Conservation (phyloP, 2,329 filamentous ascomycete genomes). For the Bisporella sp. region DNA sequence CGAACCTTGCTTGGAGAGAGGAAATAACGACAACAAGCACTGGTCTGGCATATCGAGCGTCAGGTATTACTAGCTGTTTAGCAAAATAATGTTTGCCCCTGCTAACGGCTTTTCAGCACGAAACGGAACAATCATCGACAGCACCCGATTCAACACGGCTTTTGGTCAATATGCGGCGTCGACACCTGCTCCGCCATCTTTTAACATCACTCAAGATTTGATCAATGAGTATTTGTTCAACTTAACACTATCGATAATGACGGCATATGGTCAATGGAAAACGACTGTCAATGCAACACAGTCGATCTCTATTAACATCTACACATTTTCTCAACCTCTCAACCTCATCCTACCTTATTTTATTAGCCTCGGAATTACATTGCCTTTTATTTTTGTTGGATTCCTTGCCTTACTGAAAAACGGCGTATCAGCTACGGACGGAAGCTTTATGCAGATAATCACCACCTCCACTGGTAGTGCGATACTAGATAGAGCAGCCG, state of each 20-base stretch:
- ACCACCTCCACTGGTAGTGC: constrained; percentile 14
- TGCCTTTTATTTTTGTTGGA: constrained; percentile 15
- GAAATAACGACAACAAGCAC: too few relatives aligned
- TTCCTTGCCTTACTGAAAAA: constrained; percentile 10
- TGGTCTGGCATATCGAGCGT: too few relatives aligned
- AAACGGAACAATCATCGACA: constrained; percentile 10
- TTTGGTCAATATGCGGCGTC: constrained; percentile 5
- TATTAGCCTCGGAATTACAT: constrained; percentile 5
- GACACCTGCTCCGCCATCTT: constrained; percentile 1
- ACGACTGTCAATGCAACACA: constrained; percentile 9
- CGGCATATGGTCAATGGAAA: constrained; percentile 9
- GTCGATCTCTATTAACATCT: constrained; percentile 10
- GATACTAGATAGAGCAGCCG: constrained; percentile 11
- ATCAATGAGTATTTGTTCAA: constrained; percentile 18
- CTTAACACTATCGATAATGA: constrained; percentile 12
- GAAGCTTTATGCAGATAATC: constrained; percentile 15
- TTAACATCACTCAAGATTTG: constrained; percentile 10
- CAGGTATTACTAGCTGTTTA: too few relatives aligned
- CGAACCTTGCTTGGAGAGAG: too few relatives aligned
- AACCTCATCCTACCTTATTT: constrained; percentile 18
- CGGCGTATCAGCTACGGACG: constrained; percentile 14
- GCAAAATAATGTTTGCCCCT: too few relatives aligned
- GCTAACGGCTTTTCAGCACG: too few relatives aligned
- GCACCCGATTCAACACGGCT: constrained; percentile 13
- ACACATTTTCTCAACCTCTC: constrained; percentile 14